A percentile compares a stretch with the other conserved stretches of the same genome.
Evolutionary conservation across 2,329 filamentous ascomycete species (phyloP).

Genomic region (Cyphellophora attinorum): DNA sequence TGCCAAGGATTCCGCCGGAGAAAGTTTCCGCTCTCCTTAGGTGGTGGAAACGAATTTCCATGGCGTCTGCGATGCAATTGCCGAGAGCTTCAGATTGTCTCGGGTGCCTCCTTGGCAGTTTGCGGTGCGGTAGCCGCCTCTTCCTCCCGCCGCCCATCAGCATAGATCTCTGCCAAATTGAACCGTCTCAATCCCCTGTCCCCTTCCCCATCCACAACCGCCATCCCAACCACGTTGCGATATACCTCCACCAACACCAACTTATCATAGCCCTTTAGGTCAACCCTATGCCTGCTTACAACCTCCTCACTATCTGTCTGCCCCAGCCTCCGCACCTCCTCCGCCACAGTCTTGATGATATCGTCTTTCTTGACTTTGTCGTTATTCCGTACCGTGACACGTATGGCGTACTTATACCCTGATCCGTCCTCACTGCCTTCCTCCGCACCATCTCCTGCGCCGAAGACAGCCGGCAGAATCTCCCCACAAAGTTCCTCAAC

Average conservation of each 20-base stretch:
- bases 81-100: no score
- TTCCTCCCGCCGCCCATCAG: constrained; percentile 1
- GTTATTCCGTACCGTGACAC: constrained; percentile 52
- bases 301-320: not conserved
- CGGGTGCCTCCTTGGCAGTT: no score
- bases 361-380: constrained; percentile 45
- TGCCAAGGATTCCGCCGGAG: no score
- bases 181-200: constrained; percentile 55
- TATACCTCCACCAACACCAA: constrained; percentile 55
- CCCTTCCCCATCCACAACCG: constrained; percentile 50
- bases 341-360: constrained; percentile 52
- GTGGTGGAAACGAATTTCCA: no score
- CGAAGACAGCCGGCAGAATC: constrained; percentile 50
- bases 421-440: no score
- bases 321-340: constrained; percentile 30
- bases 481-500: constrained; percentile 46
- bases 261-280: constrained; percentile 51
- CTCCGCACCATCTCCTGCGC: not conserved
- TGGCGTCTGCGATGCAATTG: no score
- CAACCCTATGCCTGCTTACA: constrained; percentile 48
- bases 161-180: constrained; percentile 53
- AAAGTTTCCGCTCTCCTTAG: no score
- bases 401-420: constrained; percentile 48
- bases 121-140: no score
- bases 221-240: constrained; percentile 55